Evolutionary conservation across 2,329 filamentous ascomycete genomes (phyloP), one percentile per base, ranked within the genome.

Genomic region (Pseudogymnoascus sp.): DNA sequence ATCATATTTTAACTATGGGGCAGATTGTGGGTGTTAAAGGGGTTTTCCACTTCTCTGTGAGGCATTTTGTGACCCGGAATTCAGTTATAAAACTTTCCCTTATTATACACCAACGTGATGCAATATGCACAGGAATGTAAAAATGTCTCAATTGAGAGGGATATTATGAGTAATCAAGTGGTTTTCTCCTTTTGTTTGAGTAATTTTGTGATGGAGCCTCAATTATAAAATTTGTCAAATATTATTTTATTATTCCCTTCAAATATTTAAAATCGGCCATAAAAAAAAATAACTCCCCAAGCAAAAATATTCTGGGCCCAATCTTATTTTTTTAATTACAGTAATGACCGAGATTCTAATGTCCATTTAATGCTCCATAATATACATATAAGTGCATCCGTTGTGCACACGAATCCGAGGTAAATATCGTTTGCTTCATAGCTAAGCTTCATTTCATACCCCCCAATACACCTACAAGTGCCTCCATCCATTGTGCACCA

Each of bases 401-500:
- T 33, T 13, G 48, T 55, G 48, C 48, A 55, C 48, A 55, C 35
- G 48, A 55, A 31, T 37, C 48, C 48, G 48, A 55, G 27, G 48
- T 9, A 55, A 55, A 21, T 55, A 55, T 33, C 48, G n/a, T 55
- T 31, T 33, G 27, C 45, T 52, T 52, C 13, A 31, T 55, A 55
- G n/a, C 8, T 3, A n/a, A 18, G 27, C n/a, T 31, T 2, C n/a
- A 55, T 2, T 18, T 12, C 25, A 55, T 35, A 55, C 18, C 48
- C n/a, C n/a, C 27, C 9, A 52, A 52, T 52, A 31, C 1, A 52
- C n/a, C 55, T 37, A 37, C 18, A 37, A 9, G 6, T 85, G 83
- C 61, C 78, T 18, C 45, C 3, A 31, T 15, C 27, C 9, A 55
- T 33, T 21, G 29, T 55, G n/a, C 8, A 33, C 48, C 29, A 35